Evolutionary conservation across 2,329 filamentous ascomycete genomes (phyloP).

Genomic region (Trichoderma hamatum): DNA sequence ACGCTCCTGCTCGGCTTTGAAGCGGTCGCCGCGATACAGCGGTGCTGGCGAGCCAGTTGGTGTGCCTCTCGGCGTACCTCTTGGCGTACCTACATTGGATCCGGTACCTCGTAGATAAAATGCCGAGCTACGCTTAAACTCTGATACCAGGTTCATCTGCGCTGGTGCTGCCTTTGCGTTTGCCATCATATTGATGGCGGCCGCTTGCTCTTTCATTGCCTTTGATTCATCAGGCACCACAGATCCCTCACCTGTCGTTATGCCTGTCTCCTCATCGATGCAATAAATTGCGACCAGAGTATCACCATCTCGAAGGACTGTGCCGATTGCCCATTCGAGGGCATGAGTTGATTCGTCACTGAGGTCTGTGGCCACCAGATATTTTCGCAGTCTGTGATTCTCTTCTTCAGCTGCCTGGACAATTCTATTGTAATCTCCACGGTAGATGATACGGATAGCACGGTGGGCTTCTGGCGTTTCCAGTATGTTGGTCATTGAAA

Average conservation of each 20-base stretch:
- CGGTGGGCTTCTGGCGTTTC: constrained; percentile 76
- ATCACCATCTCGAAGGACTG: constrained; percentile 89
- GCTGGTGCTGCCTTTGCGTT: constrained; percentile 43
- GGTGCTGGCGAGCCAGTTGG: constrained; percentile 53
- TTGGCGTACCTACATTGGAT: constrained; percentile 40
- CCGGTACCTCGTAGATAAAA: constrained; percentile 35
- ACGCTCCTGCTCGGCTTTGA: constrained; percentile 75
- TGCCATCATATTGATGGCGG: constrained; percentile 67
- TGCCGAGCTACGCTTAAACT: constrained; percentile 39
- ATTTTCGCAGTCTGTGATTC: constrained; percentile 79
- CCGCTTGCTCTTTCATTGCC: constrained; percentile 74
- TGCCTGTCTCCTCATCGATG: constrained; percentile 80
- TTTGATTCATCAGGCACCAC: constrained; percentile 72
- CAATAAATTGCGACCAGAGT: constrained; percentile 93
- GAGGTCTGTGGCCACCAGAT: constrained; percentile 92
- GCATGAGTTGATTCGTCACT: constrained; percentile 95
- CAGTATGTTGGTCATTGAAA: constrained; percentile 79
- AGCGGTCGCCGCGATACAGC: constrained; percentile 53
- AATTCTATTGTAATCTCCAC: constrained; percentile 80
- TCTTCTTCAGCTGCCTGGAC: constrained; percentile 78
- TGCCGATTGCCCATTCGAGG: constrained; percentile 96
- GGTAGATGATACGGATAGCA: constrained; percentile 84
- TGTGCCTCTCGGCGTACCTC: constrained; percentile 47
- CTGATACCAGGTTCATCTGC: constrained; percentile 40
- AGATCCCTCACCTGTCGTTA: constrained; percentile 52